Conservation (phyloP, 2,329 filamentous ascomycete species). For the Pseudopyrenochaeta lycopersici region DNA sequence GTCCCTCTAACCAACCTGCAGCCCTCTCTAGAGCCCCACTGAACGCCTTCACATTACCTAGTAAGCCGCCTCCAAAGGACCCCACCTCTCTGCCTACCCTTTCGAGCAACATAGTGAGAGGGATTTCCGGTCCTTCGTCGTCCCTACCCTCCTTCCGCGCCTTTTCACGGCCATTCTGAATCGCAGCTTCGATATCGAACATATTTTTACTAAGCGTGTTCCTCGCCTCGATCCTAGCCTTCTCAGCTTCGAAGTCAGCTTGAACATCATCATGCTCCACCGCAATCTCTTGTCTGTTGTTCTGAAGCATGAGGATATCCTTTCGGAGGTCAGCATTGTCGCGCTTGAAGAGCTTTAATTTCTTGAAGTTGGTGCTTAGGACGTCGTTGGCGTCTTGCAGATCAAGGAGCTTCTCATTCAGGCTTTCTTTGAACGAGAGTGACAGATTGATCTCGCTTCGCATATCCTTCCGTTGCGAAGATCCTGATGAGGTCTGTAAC, state of each 20-base stretch:
- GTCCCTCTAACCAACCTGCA: slow-evolving; percentile 47
- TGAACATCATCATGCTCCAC: slow-evolving; percentile 59
- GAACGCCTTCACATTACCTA: slow-evolving; percentile 41
- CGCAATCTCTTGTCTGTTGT: slow-evolving; percentile 59
- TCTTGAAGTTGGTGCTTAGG: slow-evolving; percentile 56
- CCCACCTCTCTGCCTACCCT: slow-evolving; percentile 39
- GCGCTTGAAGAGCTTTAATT: slow-evolving; percentile 56
- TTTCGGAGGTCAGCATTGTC: slow-evolving; percentile 56
- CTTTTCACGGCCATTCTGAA: slow-evolving; percentile 43
- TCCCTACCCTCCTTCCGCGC: slow-evolving; percentile 41
- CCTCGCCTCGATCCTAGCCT: slow-evolving; percentile 31
- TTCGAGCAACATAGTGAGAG: slow-evolving; percentile 43
- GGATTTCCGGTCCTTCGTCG: slow-evolving; percentile 42
- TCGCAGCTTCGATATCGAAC: slow-evolving; percentile 49
- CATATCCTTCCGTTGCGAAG: slow-evolving; percentile 50
- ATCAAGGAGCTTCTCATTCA: slow-evolving; percentile 60
- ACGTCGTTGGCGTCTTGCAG: slow-evolving; percentile 63
- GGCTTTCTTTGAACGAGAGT: slow-evolving; percentile 57
- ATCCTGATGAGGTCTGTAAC: slow-evolving; percentile 49
- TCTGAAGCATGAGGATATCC: slow-evolving; percentile 58
- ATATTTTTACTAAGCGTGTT: slow-evolving; percentile 41
- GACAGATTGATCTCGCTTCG: slow-evolving; percentile 58
- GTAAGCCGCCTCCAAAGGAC: slow-evolving; percentile 41
- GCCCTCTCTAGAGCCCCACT: slow-evolving; percentile 45
- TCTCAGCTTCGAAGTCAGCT: slow-evolving; percentile 42